A percentile compares a stretch with the other conserved stretches of the same genome.
Evolutionary conservation across 306 rosid genomes (phyloP).

Genomic region (Fagus sylvatica): DNA sequence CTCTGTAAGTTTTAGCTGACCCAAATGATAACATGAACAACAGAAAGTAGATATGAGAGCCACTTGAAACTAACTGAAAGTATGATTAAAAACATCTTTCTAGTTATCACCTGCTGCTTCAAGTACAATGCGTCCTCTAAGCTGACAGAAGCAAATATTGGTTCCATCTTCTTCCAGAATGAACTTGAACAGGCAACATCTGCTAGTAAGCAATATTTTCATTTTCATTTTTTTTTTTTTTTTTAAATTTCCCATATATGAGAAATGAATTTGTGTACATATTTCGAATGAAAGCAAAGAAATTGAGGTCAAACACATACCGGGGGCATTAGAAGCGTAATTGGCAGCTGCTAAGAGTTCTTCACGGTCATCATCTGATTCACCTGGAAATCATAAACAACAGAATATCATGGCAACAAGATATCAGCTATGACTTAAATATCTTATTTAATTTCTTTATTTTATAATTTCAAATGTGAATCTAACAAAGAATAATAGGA

Average conservation of each 20-base stretch:
- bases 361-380: constrained; percentile 65
- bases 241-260: neutral
- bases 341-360: constrained; percentile 74
- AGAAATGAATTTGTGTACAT: neutral
- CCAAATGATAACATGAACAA: constrained; percentile 27
- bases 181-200: constrained; percentile 70
- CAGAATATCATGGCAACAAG: constrained; percentile 15
- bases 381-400: constrained; percentile 53
- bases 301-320: constrained; percentile 51
- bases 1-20: constrained; percentile 51
- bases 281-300: neutral
- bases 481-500: neutral
- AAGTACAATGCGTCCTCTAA: constrained; percentile 46
- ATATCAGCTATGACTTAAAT: constrained; percentile 5
- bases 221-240: neutral
- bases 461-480: neutral
- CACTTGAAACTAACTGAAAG: constrained; percentile 20
- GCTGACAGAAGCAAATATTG: constrained; percentile 56
- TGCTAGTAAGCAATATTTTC: constrained; percentile 30
- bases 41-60: constrained; percentile 19
- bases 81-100: constrained; percentile 11
- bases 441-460: neutral
- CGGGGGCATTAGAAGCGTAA: constrained; percentile 61
- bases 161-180: constrained; percentile 85
- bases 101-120: constrained; percentile 66